phyloP scores from a whole-genome alignment of 2,329 filamentous ascomycete species.

The Canariomyces notabilis region DNA sequence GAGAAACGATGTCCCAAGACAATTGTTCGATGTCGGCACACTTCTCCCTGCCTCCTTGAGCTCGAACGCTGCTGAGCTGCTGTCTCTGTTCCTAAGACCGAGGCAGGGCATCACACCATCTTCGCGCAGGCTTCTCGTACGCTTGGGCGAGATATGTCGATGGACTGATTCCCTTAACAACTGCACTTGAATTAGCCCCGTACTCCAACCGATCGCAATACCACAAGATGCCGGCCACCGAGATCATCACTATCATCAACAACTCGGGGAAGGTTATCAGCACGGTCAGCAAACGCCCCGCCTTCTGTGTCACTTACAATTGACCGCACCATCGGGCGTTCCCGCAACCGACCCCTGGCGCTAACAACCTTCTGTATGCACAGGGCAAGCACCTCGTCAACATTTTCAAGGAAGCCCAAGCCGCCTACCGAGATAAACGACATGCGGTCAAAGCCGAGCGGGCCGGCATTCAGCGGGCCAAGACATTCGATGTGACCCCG shows the following conservation, averaged over 20 bases:
- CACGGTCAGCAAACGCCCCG: slow-evolving; percentile 67
- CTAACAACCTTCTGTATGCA: slow-evolving; percentile 13
- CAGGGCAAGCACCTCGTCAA: slow-evolving; percentile 85
- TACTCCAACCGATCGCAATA: neutral
- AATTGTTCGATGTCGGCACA: neutral
- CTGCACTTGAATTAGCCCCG: slow-evolving; percentile 2
- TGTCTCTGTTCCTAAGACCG: no score
- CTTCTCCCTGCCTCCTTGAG: neutral
- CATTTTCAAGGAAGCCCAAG: slow-evolving; percentile 88
- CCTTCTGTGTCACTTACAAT: no score
- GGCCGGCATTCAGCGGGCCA: slow-evolving; percentile 51
- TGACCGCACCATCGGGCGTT: no score
- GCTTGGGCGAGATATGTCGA: slow-evolving; percentile 1
- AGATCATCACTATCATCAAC: slow-evolving; percentile 87
- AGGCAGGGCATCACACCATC: neutral
- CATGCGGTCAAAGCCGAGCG: slow-evolving; percentile 68
- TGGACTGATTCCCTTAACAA: neutral
- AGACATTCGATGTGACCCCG: slow-evolving; percentile 45
- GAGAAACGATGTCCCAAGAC: neutral
- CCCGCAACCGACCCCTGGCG: neutral
- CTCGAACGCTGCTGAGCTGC: neutral
- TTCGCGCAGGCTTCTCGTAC: neutral
- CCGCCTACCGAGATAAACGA: slow-evolving; percentile 83
- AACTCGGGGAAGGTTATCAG: slow-evolving; percentile 86
- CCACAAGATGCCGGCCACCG: slow-evolving; percentile 30